Base-by-base conservation (phyloP, 805 yeast genomes). In the Grigorovia humatica region DNA sequence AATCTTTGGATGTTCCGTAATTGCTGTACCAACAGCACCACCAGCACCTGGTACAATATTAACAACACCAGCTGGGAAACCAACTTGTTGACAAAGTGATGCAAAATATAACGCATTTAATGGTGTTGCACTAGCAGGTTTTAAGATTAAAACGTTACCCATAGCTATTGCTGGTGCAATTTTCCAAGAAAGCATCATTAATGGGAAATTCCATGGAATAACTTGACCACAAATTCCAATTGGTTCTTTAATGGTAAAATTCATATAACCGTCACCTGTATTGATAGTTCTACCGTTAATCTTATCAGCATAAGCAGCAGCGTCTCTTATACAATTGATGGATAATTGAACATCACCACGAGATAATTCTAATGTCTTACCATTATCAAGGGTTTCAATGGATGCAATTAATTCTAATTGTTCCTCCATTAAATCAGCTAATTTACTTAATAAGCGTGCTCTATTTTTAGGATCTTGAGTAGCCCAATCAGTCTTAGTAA, bases 151-250 rank as follows among this genome's bases (percentile, higher is more conserved):
- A 49, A 86, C 80, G 73, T 83, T 83, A 71, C 88, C 88, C 58
- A 88, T 80, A 49, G 85, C 85, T 61, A 83, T 72, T 55, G 87
- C 88, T 46, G 91, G 90, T 50, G 85, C 88, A 54, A 85, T 73
- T 66, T 85, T 85, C 91, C 91, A 85, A 44, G 85, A 70, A 67
- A 82, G 75, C 86, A 85, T 84, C 74, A 85, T 75, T 57, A 85
- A 70, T 60, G 91, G 91, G 79, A 85, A 85, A 68, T 85, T 85
- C 90, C 90, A 85, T 66, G 91, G 90, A 56, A 85, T 84, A 57
- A 85, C 83, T 68, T 83, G 88, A 58, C 90, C 91, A 73, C 88
- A 83, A 43, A 84, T 85, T 67, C 90, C 91, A 57, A 84, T 68
- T 59, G 91, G 90, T 68, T 83, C 89, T 67, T 80, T 80, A 64